These are phyloP conservation scores for Cicer judaicum DNA, from an alignment of 306 rosid genomes.

Conservation along the genomic window DNA sequence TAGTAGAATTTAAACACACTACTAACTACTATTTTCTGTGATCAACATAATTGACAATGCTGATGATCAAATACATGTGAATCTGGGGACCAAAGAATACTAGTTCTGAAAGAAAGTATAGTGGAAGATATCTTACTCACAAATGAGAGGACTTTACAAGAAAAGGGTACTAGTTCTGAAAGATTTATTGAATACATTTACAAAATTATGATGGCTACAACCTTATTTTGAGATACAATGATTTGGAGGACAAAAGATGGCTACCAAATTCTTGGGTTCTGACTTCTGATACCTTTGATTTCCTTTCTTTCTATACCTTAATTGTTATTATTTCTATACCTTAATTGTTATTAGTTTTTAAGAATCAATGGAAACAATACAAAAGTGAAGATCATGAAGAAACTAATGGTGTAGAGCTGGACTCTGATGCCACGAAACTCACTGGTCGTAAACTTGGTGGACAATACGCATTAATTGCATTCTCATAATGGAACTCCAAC, in stretches of 20 bases:
- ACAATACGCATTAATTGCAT: conserved; percentile 69
- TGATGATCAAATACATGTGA: no score
- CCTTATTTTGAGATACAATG: neutral
- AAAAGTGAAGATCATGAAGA: conserved; percentile 43
- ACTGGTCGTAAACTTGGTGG: conserved; percentile 71
- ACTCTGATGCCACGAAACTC: conserved; percentile 56
- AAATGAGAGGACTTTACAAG: neutral
- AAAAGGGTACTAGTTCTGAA: neutral
- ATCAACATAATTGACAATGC: no score
- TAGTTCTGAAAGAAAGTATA: no score
- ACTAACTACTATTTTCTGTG: no score
- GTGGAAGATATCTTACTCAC: no score
- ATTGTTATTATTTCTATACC: conserved; percentile 1
- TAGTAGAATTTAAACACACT: no score
- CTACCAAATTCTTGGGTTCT: neutral
- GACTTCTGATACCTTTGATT: neutral
- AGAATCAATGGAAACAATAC: conserved; percentile 16
- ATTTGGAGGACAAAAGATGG: neutral
- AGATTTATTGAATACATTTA: neutral
- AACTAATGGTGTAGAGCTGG: conserved; percentile 57
- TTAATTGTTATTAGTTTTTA: neutral
- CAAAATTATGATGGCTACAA: neutral
- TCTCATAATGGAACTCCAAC: conserved; percentile 65
- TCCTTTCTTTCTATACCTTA: neutral
- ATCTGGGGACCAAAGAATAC: no score